Evolutionary conservation across 495 filamentous ascomycete genomes (phyloP).

Genomic region (Neurospora sublineolata): DNA sequence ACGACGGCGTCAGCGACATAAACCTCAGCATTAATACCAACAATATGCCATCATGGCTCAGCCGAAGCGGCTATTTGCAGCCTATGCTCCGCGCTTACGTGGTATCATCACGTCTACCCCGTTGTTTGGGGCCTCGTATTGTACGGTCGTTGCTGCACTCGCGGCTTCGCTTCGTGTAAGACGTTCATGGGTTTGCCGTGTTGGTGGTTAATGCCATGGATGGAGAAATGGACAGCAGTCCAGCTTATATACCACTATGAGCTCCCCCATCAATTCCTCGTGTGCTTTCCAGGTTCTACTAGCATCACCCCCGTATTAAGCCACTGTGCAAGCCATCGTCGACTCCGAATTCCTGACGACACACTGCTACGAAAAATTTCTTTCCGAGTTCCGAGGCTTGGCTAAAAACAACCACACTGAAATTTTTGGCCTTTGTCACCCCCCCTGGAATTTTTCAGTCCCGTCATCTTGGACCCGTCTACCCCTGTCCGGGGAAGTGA

Average conservation of each 20-base stretch:
- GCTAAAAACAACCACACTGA: constrained; percentile 1
- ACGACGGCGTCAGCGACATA: neutral
- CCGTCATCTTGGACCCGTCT: neutral
- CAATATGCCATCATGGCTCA: constrained; percentile 3
- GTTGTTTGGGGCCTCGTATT: neutral
- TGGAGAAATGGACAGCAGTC: neutral
- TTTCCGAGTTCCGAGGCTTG: constrained; percentile 1
- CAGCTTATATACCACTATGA: neutral
- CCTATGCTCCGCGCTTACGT: neutral
- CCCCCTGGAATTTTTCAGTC: constrained; percentile 1
- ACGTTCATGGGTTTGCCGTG: neutral
- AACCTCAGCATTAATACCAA: neutral
- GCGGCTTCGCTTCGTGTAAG: constrained; percentile 4
- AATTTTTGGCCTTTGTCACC: constrained; percentile 2
- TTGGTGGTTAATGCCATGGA: neutral
- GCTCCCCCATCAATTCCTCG: neutral
- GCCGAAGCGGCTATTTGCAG: neutral
- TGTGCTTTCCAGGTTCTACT: neutral
- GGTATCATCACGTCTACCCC: neutral
- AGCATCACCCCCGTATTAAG: neutral
- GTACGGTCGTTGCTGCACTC: neutral
- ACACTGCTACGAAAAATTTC: neutral
- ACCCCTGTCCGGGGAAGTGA: constrained; percentile 7
- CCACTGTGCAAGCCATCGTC: neutral
- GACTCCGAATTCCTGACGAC: neutral